Percentiles rank a stretch among this genome's conserved stretches.
Evolutionary conservation across 176 grass and related monocot species (phyloP).

Genomic region (Pontederia paniculata): DNA sequence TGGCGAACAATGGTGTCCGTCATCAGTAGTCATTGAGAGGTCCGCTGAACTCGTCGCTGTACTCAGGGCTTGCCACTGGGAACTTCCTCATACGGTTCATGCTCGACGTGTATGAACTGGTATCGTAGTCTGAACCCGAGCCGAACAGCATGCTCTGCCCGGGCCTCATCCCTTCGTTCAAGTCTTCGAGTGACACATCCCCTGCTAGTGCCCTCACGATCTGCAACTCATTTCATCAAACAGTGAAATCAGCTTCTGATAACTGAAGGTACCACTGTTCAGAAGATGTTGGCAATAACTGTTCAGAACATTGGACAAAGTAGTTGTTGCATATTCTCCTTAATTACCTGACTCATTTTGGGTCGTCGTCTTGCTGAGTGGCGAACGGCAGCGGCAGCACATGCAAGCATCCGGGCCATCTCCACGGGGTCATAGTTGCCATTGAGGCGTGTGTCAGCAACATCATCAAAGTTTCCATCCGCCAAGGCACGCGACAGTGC

Average conservation of each 20-base stretch:
- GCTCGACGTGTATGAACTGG: constrained; percentile 26
- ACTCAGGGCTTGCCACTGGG: constrained; percentile 26
- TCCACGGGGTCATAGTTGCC: constrained; percentile 43
- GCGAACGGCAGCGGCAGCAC: constrained; percentile 68
- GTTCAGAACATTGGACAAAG: background rate
- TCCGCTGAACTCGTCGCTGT: constrained; percentile 21
- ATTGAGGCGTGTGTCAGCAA: constrained; percentile 49
- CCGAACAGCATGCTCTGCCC: constrained; percentile 57
- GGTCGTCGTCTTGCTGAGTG: constrained; percentile 83
- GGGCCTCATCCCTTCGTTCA: constrained; percentile 62
- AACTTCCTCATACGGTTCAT: constrained; percentile 28
- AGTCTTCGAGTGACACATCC: constrained; percentile 67
- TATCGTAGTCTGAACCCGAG: constrained; percentile 45
- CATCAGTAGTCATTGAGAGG: constrained; percentile 10
- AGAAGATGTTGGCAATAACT: background rate
- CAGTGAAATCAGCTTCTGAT: background rate
- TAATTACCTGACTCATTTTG: constrained; percentile 75
- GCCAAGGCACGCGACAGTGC: constrained; percentile 40
- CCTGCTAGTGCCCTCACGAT: constrained; percentile 81
- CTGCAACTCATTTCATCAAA: constrained; percentile 8
- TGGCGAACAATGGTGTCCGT: constrained; percentile 14
- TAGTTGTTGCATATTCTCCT: too few relatives aligned
- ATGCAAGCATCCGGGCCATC: constrained; percentile 71
- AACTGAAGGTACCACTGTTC: background rate
- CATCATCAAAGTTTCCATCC: constrained; percentile 33